phyloP scores from a whole-genome alignment of 75 land plant genomes.

The Cunninghamia lanceolata region DNA sequence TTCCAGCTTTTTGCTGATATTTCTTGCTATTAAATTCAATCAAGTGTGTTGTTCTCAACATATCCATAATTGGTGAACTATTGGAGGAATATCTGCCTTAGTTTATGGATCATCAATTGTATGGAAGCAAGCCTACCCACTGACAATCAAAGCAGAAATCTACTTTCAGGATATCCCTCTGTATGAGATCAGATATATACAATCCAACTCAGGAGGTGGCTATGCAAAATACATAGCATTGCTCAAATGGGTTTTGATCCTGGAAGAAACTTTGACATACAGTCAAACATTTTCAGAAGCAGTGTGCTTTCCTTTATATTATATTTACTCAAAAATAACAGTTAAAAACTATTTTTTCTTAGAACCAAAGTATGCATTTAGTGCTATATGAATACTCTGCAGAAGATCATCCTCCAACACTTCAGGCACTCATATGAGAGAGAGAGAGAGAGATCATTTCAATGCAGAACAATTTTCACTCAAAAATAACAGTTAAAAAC shows the following conservation, averaged over 20 bases:
- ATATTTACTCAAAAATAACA: background rate
- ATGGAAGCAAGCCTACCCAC: background rate
- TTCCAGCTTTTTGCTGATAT: background rate
- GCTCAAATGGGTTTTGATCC: background rate
- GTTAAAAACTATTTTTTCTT: background rate
- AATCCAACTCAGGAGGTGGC: background rate
- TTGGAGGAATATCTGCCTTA: background rate
- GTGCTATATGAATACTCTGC: background rate
- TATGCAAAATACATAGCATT: background rate
- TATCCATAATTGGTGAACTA: too few relatives aligned
- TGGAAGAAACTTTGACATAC: background rate
- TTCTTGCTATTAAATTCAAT: background rate
- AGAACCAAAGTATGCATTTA: background rate
- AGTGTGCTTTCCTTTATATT: background rate
- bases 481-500: background rate
- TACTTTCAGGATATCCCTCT: background rate
- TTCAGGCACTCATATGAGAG: background rate
- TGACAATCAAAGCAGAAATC: background rate
- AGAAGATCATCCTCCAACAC: background rate
- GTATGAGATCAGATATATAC: background rate
- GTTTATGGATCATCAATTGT: background rate
- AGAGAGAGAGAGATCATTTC: background rate
- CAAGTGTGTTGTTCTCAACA: too few relatives aligned
- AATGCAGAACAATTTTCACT: background rate
- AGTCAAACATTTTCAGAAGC: background rate